Conservation (phyloP, 352 stramenopile species). For the Saprolegnia diclina region DNA sequence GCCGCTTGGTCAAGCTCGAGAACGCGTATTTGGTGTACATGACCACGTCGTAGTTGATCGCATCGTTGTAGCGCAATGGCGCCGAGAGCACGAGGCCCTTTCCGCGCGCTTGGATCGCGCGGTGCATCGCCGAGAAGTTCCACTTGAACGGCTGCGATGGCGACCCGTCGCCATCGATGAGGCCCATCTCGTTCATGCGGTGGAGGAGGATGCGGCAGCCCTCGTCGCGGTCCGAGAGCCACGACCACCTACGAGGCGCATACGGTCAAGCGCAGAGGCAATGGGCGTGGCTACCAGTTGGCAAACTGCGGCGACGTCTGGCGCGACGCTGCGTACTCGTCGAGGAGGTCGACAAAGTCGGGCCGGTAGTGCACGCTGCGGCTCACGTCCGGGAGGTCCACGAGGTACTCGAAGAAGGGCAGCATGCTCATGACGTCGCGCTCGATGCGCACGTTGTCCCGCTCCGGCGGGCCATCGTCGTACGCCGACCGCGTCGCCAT, state of each 20-base stretch:
- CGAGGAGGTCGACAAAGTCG: constrained; percentile 6
- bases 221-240: constrained; percentile 1
- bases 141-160: not conserved
- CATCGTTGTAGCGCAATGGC: not conserved
- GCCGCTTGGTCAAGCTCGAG: constrained; percentile 9
- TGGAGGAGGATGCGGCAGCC: not conserved
- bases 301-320: constrained; percentile 5
- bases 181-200: constrained; percentile 2
- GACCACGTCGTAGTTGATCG: constrained; percentile 16
- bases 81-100: not conserved
- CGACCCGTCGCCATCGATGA: not conserved
- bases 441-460: constrained; percentile 4
- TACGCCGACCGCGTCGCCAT: not conserved
- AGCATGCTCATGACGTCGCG: constrained; percentile 11
- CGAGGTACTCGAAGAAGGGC: constrained; percentile 15
- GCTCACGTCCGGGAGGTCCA: constrained; percentile 2
- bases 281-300: constrained; percentile 1
- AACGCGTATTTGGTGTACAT: constrained; percentile 14
- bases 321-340: constrained; percentile 7
- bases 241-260: constrained; percentile 1
- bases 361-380: constrained; percentile 1
- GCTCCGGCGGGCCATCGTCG: not conserved
- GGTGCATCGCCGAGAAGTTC: constrained; percentile 3
- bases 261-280: not conserved
- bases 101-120: not conserved